These are phyloP conservation scores for Musa balbisiana DNA, from an alignment of 202 grass and related monocot genomes.

Conservation along the genomic window DNA sequence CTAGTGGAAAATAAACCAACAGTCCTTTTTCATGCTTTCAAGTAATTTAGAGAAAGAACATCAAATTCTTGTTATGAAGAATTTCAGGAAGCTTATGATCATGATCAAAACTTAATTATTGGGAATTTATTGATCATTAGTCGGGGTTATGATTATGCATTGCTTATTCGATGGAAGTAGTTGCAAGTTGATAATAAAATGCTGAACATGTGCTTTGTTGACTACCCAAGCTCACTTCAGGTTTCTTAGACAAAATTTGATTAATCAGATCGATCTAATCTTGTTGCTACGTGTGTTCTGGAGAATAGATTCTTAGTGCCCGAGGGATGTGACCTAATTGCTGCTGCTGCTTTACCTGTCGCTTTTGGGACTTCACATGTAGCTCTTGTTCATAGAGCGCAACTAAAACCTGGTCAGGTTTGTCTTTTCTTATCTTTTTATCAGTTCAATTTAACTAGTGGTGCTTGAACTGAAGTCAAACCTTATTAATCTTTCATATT, in stretches of 20 bases:
- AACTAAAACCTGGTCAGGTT: conserved; percentile 80
- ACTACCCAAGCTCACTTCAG: neutral
- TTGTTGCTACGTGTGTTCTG: neutral
- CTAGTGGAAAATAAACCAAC: too few relatives aligned
- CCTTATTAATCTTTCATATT: too few relatives aligned
- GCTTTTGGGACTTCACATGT: conserved; percentile 91
- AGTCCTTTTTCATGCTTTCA: too few relatives aligned
- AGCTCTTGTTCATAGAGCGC: conserved; percentile 74
- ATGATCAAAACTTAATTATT: neutral
- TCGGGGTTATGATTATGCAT: too few relatives aligned
- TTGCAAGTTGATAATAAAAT: neutral
- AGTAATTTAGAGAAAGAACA: too few relatives aligned
- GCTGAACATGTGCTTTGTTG: neutral
- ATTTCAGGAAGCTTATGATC: neutral
- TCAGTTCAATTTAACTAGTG: neutral
- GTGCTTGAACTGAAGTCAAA: too few relatives aligned
- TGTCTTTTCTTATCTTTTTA: neutral
- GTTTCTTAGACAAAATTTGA: neutral
- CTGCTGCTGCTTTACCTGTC: conserved; percentile 83
- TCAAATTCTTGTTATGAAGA: too few relatives aligned
- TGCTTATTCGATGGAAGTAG: too few relatives aligned
- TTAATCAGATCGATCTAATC: too few relatives aligned
- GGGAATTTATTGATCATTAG: too few relatives aligned
- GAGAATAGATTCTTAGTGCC: conserved; percentile 58
- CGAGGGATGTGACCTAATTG: conserved; percentile 71